Evolutionary conservation across 345 rosid species (phyloP).

Genomic region (Citrus reticulata): DNA sequence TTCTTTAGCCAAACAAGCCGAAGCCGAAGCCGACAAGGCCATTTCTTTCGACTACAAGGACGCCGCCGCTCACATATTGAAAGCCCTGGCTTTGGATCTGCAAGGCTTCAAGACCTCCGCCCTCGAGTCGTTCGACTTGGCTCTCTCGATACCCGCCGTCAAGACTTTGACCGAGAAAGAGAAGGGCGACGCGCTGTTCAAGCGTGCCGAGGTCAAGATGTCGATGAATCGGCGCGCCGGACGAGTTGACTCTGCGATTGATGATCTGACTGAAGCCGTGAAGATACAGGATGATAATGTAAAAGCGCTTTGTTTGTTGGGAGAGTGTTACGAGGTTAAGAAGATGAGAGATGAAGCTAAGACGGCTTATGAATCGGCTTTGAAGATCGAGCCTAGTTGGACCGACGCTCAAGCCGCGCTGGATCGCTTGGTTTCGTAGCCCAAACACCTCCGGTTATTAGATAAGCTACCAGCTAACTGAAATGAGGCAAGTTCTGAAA

Average conservation of each 20-base stretch:
- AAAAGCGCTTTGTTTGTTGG: slow-evolving; percentile 38
- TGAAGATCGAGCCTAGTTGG: slow-evolving; percentile 31
- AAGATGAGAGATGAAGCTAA: slow-evolving; percentile 44
- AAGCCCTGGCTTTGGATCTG: slow-evolving; percentile 57
- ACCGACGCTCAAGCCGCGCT: slow-evolving; percentile 37
- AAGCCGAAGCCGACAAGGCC: slow-evolving; percentile 47
- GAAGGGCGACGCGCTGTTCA: slow-evolving; percentile 53
- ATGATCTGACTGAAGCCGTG: slow-evolving; percentile 45
- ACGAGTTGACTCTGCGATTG: slow-evolving; percentile 40
- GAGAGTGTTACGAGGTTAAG: slow-evolving; percentile 57
- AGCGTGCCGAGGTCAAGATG: slow-evolving; percentile 57
- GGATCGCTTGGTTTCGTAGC: slow-evolving; percentile 25
- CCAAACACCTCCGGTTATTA: no score
- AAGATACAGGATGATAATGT: slow-evolving; percentile 28
- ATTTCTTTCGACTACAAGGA: slow-evolving; percentile 51
- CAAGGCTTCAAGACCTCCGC: slow-evolving; percentile 63
- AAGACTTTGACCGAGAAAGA: slow-evolving; percentile 45
- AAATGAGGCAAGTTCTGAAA: no score
- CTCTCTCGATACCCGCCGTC: slow-evolving; percentile 49
- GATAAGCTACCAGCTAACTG: no score
- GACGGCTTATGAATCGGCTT: slow-evolving; percentile 42
- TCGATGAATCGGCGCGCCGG: slow-evolving; percentile 28
- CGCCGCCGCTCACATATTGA: slow-evolving; percentile 63
- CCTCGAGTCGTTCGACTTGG: slow-evolving; percentile 52
- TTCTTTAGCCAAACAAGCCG: slow-evolving; percentile 54